Evolutionary conservation across 768 basidiomycete species (phyloP).

Genomic region (Pleurotus sapidus): DNA sequence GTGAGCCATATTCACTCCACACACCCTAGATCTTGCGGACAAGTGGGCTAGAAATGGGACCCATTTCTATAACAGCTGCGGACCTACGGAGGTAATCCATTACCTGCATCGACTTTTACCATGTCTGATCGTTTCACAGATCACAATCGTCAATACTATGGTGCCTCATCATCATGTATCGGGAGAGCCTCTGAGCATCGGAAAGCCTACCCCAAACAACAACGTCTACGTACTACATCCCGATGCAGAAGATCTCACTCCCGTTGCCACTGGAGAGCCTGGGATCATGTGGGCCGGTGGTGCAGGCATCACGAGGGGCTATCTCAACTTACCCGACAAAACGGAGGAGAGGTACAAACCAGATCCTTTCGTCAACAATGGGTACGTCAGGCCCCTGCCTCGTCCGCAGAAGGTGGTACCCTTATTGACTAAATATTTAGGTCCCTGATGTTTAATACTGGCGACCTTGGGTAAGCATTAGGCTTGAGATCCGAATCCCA

Average conservation of each 20-base stretch:
- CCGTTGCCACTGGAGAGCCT: slow-evolving; percentile 29
- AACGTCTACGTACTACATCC: slow-evolving; percentile 29
- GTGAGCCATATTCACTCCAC: no score
- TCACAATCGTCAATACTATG: slow-evolving; percentile 58
- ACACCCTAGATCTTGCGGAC: slow-evolving; percentile 32
- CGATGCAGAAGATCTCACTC: slow-evolving; percentile 24
- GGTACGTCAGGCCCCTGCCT: slow-evolving; percentile 10
- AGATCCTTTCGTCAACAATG: slow-evolving; percentile 48
- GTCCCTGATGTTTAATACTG: slow-evolving; percentile 65
- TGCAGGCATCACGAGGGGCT: slow-evolving; percentile 50
- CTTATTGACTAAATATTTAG: slow-evolving; percentile 19
- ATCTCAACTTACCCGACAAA: slow-evolving; percentile 53
- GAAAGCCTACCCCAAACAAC: slow-evolving; percentile 53
- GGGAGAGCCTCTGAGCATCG: slow-evolving; percentile 43
- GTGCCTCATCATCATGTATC: slow-evolving; percentile 34
- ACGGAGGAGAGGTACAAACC: slow-evolving; percentile 45
- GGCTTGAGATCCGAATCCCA: neutral
- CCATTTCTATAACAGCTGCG: slow-evolving; percentile 50
- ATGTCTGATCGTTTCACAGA: slow-evolving; percentile 11
- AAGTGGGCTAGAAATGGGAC: slow-evolving; percentile 33
- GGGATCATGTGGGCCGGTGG: slow-evolving; percentile 63
- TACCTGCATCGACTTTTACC: neutral
- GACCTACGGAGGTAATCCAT: slow-evolving; percentile 43
- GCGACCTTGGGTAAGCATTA: slow-evolving; percentile 40
- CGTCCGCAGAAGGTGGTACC: neutral